phyloP scores from a whole-genome alignment of 345 rosid genomes.

The Camelina neglecta region DNA sequence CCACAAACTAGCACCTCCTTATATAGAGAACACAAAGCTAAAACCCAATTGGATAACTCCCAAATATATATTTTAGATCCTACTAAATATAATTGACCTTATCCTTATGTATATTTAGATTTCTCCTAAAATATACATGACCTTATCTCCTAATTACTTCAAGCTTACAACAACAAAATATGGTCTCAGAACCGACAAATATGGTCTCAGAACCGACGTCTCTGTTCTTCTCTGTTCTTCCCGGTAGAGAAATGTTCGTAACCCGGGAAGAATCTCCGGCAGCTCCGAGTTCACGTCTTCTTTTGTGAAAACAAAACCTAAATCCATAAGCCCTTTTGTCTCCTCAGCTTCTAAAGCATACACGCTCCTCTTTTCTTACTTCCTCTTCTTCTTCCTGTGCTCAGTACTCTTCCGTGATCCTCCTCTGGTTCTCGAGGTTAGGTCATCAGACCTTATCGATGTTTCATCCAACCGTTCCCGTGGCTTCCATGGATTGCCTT shows the following conservation, averaged over 20 bases:
- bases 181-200: no score
- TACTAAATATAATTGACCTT: no score
- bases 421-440: slow-evolving; percentile 5
- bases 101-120: no score
- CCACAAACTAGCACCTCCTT: no score
- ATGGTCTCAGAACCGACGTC: slow-evolving; percentile 58
- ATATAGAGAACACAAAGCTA: no score
- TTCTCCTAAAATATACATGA: no score
- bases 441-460: background rate
- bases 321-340: slow-evolving; percentile 85
- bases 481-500: slow-evolving; percentile 48
- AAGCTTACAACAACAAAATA: no score
- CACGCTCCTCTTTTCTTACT: slow-evolving; percentile 57
- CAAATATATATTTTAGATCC: no score
- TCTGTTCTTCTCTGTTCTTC: slow-evolving; percentile 37
- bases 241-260: slow-evolving; percentile 55
- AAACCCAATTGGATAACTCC: no score
- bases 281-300: slow-evolving; percentile 70
- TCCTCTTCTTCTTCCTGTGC: slow-evolving; percentile 36
- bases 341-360: slow-evolving; percentile 78
- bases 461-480: slow-evolving; percentile 42
- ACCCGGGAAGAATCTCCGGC: slow-evolving; percentile 77
- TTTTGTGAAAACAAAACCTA: slow-evolving; percentile 84
- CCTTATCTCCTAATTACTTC: no score
- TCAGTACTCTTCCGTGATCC: slow-evolving; percentile 1